Percentiles rank a stretch among this genome's conserved stretches.
phyloP scores from a whole-genome alignment of 805 yeast genomes.

The Metschnikowia noctiluminum region DNA sequence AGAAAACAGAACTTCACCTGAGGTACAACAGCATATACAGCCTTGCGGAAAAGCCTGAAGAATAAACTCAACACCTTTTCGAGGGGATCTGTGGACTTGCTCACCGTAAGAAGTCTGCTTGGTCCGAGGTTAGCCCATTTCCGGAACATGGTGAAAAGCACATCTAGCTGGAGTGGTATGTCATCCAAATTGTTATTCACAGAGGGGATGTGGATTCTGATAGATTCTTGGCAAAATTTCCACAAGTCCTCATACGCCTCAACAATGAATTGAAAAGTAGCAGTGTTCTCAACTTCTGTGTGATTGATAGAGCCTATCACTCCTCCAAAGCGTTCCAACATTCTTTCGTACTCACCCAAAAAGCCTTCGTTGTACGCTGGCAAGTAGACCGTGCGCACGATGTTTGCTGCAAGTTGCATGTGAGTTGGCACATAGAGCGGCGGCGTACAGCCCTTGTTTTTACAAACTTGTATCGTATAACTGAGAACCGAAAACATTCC shows the following conservation, averaged over 20 bases:
- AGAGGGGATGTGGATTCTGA: constrained; percentile 27
- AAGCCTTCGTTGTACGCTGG: constrained; percentile 35
- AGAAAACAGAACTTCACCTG: constrained; percentile 39
- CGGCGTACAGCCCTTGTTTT: constrained; percentile 11
- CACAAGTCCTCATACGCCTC: constrained; percentile 23
- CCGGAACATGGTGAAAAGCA: constrained; percentile 31
- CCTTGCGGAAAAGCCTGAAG: constrained; percentile 32
- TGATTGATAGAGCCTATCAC: constrained; percentile 3
- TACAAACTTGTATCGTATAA: constrained; percentile 19
- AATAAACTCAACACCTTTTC: constrained; percentile 32
- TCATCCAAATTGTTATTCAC: constrained; percentile 23
- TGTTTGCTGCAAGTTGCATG: constrained; percentile 33
- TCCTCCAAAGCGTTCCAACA: constrained; percentile 26
- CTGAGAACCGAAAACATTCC: constrained; percentile 37
- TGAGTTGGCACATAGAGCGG: constrained; percentile 29
- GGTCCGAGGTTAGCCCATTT: constrained; percentile 37
- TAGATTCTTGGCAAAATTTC: constrained; percentile 23
- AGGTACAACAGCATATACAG: constrained; percentile 34
- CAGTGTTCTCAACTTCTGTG: constrained; percentile 2
- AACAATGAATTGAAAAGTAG: constrained; percentile 18
- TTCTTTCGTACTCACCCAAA: constrained; percentile 25
- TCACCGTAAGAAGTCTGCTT: constrained; percentile 24
- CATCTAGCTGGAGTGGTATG: constrained; percentile 30
- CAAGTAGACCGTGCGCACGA: constrained; percentile 31
- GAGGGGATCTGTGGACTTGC: constrained; percentile 25